Base-by-base conservation (phyloP, 2,329 filamentous ascomycete genomes). In the Aureobasidium zeae region DNA sequence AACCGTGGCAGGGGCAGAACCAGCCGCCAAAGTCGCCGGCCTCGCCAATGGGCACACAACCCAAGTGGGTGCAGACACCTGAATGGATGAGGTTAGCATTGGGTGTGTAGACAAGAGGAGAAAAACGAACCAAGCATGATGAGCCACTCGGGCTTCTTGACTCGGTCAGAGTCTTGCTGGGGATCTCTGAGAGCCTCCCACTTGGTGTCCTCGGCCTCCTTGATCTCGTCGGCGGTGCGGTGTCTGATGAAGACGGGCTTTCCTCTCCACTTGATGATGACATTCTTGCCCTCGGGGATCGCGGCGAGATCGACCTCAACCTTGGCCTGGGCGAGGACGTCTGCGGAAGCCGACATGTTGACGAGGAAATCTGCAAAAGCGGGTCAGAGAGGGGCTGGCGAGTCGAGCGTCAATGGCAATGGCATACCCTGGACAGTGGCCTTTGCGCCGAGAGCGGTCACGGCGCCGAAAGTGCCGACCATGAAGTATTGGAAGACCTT, bases 1-100 rank as follows among this genome's bases (percentile, higher is more conserved):
- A 95, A 69, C 91, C 91, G 79, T 98, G 91, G 84, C 91, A 98
- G 54, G 91, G 91, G 76, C 91, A 98, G 83, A 98, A 98, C 91
- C 91, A 98, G 64, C 91, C 91, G 65, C 91, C 91, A 62, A 74
- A 98, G 70, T 98, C 93, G 67, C 91, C 91, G 53, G 91, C 86
- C 75, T 98, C 91, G 62, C 93, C 91, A 61, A 98, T 98, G 63
- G 91, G 91, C 57, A 98, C 91, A 78, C 91, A 98, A 71, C 91
- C 91, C 63, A 98, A 74, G 71, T 98, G 91, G 62, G 91, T 98
- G 83, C 91, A 98, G 69, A 98, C 89, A 71, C 87, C 86, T 89
- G 53, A 48, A n/a, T n/a, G 47, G 44, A n/a, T 15, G 36, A 29
- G 48, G 50, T 64, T 53, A 65, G 58, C 48, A 37, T 26, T 10